A percentile compares a stretch with the other conserved stretches of the same genome.
These are phyloP conservation scores for Aphanoascus verrucosus DNA, from an alignment of 2,329 filamentous ascomycete genomes.

Conservation along the genomic window DNA sequence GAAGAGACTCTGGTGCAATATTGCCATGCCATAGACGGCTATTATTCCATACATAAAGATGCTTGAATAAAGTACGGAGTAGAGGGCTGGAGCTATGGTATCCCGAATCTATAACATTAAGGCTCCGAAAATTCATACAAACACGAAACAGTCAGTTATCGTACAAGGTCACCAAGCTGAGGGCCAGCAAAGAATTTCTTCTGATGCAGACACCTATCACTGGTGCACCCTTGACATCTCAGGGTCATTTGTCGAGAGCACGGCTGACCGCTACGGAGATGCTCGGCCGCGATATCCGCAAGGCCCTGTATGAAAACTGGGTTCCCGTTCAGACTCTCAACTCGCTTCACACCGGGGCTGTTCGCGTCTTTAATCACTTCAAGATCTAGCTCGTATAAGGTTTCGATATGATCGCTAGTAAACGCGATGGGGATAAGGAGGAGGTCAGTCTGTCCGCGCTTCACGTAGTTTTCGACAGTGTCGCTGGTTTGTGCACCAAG, in stretches of 20 bases:
- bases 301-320: conserved; percentile 82
- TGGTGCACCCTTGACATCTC: conserved; percentile 87
- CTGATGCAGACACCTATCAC: conserved; percentile 67
- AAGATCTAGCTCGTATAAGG: conserved; percentile 82
- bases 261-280: conserved; percentile 58
- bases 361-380: conserved; percentile 81
- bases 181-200: conserved; percentile 54
- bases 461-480: conserved; percentile 78
- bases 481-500: conserved; percentile 84
- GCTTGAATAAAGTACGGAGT: too few species aligned
- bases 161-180: conserved; percentile 26
- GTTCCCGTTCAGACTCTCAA: conserved; percentile 84
- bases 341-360: conserved; percentile 73
- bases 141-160: conserved; percentile 15
- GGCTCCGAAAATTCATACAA: neutral
- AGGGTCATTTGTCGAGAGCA: conserved; percentile 81
- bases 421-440: conserved; percentile 92
- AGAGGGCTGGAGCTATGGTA: too few species aligned
- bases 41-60: neutral
- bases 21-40: neutral
- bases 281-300: conserved; percentile 72
- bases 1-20: neutral
- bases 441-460: conserved; percentile 83
- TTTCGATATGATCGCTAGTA: conserved; percentile 98
- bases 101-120: too few species aligned